Evolutionary conservation across 805 yeast species (phyloP).

Genomic region (Blastobotrys peoriensis): DNA sequence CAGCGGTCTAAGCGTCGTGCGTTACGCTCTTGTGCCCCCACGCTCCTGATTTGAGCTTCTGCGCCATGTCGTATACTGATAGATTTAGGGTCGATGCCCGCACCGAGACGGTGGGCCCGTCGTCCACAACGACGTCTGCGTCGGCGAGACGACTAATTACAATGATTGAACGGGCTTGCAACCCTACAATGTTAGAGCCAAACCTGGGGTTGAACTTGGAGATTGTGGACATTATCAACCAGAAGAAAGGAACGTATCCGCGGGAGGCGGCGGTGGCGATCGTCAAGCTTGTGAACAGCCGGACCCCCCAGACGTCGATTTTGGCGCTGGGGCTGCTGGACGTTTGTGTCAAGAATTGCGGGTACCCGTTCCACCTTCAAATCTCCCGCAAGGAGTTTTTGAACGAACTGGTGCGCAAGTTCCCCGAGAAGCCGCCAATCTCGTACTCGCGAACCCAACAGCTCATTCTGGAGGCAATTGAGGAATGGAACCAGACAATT

Average conservation of each 20-base stretch:
- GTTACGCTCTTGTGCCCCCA: too few species aligned
- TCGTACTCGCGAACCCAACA: slow-evolving; percentile 79
- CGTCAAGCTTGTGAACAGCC: slow-evolving; percentile 72
- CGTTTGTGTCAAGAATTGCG: slow-evolving; percentile 93
- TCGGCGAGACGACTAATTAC: slow-evolving; percentile 8
- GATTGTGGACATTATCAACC: slow-evolving; percentile 88
- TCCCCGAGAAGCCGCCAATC: slow-evolving; percentile 91
- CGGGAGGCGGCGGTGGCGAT: slow-evolving; percentile 87
- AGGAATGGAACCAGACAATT: slow-evolving; percentile 95
- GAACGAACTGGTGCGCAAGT: slow-evolving; percentile 84
- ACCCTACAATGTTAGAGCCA: slow-evolving; percentile 77
- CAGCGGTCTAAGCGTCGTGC: too few species aligned
- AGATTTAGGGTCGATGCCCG: slow-evolving; percentile 26
- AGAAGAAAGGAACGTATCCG: slow-evolving; percentile 84
- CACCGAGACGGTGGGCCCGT: slow-evolving; percentile 4
- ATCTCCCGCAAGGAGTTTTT: slow-evolving; percentile 91
- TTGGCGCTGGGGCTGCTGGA: slow-evolving; percentile 76
- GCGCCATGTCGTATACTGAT: slow-evolving; percentile 26
- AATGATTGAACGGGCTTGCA: slow-evolving; percentile 71
- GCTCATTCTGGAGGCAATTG: slow-evolving; percentile 80
- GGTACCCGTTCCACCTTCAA: slow-evolving; percentile 93
- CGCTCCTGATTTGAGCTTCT: too few species aligned
- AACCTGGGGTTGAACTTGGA: slow-evolving; percentile 83
- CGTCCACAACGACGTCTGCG: slow-evolving; percentile 8
- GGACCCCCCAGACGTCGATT: slow-evolving; percentile 77